Evolutionary conservation across 2,329 filamentous ascomycete genomes (phyloP), one percentile per base, ranked within the genome.

Genomic region (Aspergillus aculeatinus): DNA sequence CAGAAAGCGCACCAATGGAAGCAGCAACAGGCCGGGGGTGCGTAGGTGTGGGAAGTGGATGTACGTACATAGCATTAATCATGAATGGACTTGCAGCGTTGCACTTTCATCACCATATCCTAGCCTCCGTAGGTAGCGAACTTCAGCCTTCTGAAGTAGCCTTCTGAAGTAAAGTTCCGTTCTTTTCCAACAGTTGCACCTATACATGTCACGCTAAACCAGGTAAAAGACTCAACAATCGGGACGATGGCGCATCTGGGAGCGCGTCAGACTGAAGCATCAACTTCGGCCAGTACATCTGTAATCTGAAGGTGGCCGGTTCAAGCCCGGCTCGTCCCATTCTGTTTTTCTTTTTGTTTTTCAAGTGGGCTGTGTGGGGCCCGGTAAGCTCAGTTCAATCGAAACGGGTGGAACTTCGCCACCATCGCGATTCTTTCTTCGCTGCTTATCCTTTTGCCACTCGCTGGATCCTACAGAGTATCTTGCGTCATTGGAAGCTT

Each of bases 1-100:
- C 88, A 91, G 63, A 89, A 89, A 85, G 93, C 94, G 59, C 88
- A 92, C 75, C 87, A 87, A 67, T 98, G 94, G 92, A 96, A 96
- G 82, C 84, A 89, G 74, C 81, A 78, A 61, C 78, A 84, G 68
- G 53, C 47, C 16, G 48, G 11, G 16, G 35, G 27, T 27, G 29
- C 39, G 33, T 58, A 53, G 42, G 23, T 29, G 16, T 23, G n/a
- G 1, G 35, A 16, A 12, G 21, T n/a, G 39, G 35, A 29, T 25
- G 39, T 54, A 14, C 33, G 23, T 33, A 31, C 39, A 55, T 47
- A 44, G 39, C 14, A 16, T 14, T 42, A 44, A 12, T 25, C 27
- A 12, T 27, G 35, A 23, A 48, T 44, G 25, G 19, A 12, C 1
- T 55, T 25, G 19, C 52, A 23, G 33, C 14, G 11, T 12, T 35